phyloP scores from a whole-genome alignment of 75 land plant genomes.

The Sequoia sempervirens region DNA sequence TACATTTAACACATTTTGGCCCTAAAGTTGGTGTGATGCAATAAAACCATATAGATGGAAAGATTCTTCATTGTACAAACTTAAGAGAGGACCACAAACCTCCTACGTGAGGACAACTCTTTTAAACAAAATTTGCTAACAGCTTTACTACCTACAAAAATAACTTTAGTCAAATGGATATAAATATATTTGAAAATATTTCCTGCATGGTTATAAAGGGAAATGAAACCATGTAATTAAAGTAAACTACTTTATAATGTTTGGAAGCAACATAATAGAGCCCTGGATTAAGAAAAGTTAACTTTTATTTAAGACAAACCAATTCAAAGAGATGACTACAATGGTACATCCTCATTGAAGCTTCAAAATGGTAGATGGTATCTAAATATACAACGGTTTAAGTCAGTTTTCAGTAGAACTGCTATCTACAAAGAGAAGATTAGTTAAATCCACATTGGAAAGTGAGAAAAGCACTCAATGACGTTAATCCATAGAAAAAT shows the following conservation, averaged over 20 bases:
- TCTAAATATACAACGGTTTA: too few species aligned
- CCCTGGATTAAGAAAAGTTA: too few species aligned
- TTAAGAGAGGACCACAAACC: background rate
- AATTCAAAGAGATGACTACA: too few species aligned
- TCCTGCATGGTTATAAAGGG: background rate
- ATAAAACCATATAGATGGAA: background rate
- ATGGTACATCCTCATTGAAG: too few species aligned
- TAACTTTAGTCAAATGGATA: background rate
- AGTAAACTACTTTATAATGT: background rate
- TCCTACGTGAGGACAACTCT: background rate
- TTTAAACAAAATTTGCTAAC: background rate
- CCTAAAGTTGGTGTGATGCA: background rate
- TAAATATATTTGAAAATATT: background rate
- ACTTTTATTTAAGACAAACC: too few species aligned
- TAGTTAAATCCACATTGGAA: too few species aligned
- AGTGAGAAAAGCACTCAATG: too few species aligned
- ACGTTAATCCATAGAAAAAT: too few species aligned
- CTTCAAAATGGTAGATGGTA: too few species aligned
- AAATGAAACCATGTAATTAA: background rate
- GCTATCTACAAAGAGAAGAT: too few species aligned
- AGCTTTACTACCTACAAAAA: background rate
- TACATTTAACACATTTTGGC: background rate
- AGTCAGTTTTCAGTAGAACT: too few species aligned
- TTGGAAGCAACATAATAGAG: background rate
- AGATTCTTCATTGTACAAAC: background rate